Percentiles rank a stretch among this genome's conserved stretches.
phyloP scores from a whole-genome alignment of 176 grass and related monocot genomes.

The Ananas comosus region DNA sequence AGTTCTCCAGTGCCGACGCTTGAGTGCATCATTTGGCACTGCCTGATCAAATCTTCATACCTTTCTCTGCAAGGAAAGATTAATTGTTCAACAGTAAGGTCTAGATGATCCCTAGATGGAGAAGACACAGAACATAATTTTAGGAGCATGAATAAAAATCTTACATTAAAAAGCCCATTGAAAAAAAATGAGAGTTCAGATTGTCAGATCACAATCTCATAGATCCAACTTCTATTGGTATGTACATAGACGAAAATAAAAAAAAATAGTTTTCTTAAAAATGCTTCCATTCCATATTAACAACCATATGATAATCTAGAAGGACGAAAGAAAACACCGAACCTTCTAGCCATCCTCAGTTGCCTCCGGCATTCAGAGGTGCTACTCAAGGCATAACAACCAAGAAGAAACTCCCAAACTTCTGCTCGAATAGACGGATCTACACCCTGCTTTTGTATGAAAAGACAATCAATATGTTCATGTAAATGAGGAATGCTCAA shows the following conservation, averaged over 20 bases:
- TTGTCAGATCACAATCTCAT: background rate
- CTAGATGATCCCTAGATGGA: too few relatives aligned
- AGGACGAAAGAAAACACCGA: conserved; percentile 15
- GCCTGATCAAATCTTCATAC: conserved; percentile 62
- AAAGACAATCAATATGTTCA: background rate
- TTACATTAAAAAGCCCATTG: background rate
- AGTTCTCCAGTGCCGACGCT: conserved; percentile 94
- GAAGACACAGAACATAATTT: too few relatives aligned
- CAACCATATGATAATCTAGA: background rate
- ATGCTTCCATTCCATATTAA: background rate
- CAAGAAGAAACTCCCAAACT: conserved; percentile 99
- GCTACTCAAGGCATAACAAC: conserved; percentile 78
- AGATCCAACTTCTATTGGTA: too few relatives aligned
- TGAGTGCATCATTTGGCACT: conserved; percentile 77
- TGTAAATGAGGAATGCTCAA: background rate
- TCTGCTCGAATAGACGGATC: conserved; percentile 86
- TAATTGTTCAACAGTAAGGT: background rate
- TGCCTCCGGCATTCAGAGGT: conserved; percentile 62
- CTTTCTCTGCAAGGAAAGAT: conserved; percentile 51
- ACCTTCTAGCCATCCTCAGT: conserved; percentile 84
- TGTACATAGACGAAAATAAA: too few relatives aligned
- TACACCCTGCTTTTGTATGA: conserved; percentile 46
- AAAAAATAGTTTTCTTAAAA: too few relatives aligned
- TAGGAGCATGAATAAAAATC: too few relatives aligned
- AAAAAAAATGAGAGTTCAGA: background rate